Evolutionary conservation across 1,284 basidiomycete genomes (phyloP).

Genomic region (Xanthoconium separans): DNA sequence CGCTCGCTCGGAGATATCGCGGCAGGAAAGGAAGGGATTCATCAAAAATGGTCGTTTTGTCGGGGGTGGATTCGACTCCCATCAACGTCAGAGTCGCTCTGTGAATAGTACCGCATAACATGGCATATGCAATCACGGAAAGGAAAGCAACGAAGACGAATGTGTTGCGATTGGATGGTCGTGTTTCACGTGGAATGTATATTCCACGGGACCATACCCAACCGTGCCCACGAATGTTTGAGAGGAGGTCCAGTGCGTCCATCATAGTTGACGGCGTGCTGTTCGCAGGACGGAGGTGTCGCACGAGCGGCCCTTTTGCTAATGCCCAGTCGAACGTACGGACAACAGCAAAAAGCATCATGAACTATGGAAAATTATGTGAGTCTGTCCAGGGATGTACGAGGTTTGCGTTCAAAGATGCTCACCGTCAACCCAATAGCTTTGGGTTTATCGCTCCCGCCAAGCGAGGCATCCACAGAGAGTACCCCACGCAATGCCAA

Average conservation of each 20-base stretch:
- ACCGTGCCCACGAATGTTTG: slow-evolving; percentile 52
- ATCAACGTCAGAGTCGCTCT: slow-evolving; percentile 40
- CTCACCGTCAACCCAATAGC: slow-evolving; percentile 36
- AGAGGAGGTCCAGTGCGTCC: slow-evolving; percentile 48
- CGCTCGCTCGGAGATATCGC: slow-evolving; percentile 42
- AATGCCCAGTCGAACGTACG: slow-evolving; percentile 23
- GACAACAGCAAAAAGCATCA: slow-evolving; percentile 13
- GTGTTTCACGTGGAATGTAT: slow-evolving; percentile 43
- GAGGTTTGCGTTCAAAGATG: neutral
- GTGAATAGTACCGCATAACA: slow-evolving; percentile 45
- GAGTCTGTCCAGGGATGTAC: neutral
- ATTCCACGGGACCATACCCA: slow-evolving; percentile 43
- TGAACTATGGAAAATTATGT: slow-evolving; percentile 7
- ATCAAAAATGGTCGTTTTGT: slow-evolving; percentile 49
- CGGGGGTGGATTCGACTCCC: slow-evolving; percentile 36
- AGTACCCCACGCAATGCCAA: slow-evolving; percentile 40
- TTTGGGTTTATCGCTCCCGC: slow-evolving; percentile 35
- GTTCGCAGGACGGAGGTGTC: slow-evolving; percentile 10
- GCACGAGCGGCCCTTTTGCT: slow-evolving; percentile 12
- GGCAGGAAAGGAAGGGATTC: slow-evolving; percentile 37
- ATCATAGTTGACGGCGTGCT: slow-evolving; percentile 15
- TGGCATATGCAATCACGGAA: slow-evolving; percentile 35
- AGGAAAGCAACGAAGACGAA: slow-evolving; percentile 39
- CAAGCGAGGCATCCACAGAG: slow-evolving; percentile 40
- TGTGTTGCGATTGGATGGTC: slow-evolving; percentile 31